Conservation (phyloP, 257 asterid species). For the Apocynum venetum region DNA sequence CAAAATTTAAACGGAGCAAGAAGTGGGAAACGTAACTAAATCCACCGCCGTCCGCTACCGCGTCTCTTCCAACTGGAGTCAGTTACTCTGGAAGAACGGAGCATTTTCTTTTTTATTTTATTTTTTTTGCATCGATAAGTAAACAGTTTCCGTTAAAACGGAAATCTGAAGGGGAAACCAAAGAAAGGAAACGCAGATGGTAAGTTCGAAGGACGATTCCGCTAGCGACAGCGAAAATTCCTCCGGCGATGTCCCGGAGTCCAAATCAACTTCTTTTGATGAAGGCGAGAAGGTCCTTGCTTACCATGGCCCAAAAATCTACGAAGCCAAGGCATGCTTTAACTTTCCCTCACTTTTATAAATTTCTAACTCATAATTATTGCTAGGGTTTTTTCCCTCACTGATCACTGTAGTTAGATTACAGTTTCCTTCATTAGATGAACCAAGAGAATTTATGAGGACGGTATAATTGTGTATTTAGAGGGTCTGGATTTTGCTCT, state of each 20-base stretch:
- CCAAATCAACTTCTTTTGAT: slow-evolving; percentile 48
- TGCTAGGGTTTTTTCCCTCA: neutral
- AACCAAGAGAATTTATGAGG: neutral
- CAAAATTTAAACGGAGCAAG: neutral
- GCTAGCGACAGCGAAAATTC: slow-evolving; percentile 66
- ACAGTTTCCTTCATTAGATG: neutral
- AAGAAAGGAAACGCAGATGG: slow-evolving; percentile 23
- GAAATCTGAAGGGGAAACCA: slow-evolving; percentile 8
- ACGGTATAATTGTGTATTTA: neutral
- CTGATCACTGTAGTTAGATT: neutral
- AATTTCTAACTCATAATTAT: neutral
- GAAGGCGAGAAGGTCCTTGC: slow-evolving; percentile 94
- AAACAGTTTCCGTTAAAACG: neutral
- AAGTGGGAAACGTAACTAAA: neutral
- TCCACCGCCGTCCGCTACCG: neutral
- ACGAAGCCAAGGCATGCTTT: slow-evolving; percentile 53
- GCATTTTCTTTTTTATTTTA: too few relatives aligned
- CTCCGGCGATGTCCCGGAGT: slow-evolving; percentile 59
- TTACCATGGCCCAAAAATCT: slow-evolving; percentile 84
- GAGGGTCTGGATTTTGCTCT: neutral
- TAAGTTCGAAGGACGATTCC: slow-evolving; percentile 54
- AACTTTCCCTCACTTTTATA: neutral
- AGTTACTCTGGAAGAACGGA: neutral
- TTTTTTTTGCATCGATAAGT: neutral
- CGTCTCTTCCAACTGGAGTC: neutral